These are phyloP conservation scores for Rhizopus sp. DNA, from an alignment of 371 early-diverging fungal genomes.

Conservation along the genomic window DNA sequence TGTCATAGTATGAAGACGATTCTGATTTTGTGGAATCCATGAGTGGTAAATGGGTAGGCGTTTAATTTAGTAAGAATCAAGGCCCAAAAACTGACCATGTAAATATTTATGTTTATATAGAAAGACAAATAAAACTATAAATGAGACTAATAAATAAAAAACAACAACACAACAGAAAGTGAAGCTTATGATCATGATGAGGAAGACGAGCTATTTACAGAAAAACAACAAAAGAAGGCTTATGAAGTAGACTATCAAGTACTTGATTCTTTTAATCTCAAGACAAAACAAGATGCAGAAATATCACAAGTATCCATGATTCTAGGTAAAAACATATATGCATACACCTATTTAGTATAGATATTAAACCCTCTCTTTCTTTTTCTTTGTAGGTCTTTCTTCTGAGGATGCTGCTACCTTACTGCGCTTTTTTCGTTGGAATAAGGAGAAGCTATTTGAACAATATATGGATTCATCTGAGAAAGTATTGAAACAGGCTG, in stretches of 20 bases:
- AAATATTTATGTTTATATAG: constrained; percentile 1
- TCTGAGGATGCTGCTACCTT: constrained; percentile 66
- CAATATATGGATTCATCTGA: constrained; percentile 82
- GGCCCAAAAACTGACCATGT: not conserved
- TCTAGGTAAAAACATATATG: constrained; percentile 29
- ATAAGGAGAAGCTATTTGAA: constrained; percentile 91
- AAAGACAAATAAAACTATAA: not conserved
- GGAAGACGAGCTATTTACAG: constrained; percentile 37
- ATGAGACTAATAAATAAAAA: not conserved
- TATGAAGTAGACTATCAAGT: constrained; percentile 48
- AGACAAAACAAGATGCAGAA: constrained; percentile 44
- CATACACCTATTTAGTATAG: not conserved
- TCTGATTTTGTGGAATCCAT: constrained; percentile 37
- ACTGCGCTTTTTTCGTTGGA: constrained; percentile 86
- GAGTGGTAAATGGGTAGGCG: constrained; percentile 23
- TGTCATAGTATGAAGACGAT: constrained; percentile 25
- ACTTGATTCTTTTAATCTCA: constrained; percentile 24
- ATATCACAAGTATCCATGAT: constrained; percentile 47
- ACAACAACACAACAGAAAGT: constrained; percentile 21
- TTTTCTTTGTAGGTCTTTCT: constrained; percentile 56
- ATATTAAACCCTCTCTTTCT: not conserved
- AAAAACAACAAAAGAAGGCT: constrained; percentile 34
- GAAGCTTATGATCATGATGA: constrained; percentile 42
- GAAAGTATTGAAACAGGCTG: constrained; percentile 68
- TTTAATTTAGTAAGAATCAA: constrained; percentile 1